Evolutionary conservation across 164 flowering plant species (phyloP).

Genomic region (Magnolia kwangsiensis): DNA sequence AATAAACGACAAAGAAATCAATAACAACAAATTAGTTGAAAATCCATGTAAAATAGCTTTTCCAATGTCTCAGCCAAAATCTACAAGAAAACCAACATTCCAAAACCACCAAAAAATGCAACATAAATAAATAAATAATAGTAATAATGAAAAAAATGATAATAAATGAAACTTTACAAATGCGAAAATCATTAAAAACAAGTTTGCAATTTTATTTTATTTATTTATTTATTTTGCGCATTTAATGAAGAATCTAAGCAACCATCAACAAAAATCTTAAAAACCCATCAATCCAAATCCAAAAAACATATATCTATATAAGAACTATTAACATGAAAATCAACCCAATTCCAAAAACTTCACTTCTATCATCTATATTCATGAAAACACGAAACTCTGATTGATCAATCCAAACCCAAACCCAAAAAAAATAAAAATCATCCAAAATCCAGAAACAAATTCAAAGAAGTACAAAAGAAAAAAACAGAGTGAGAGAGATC

Average conservation of each 20-base stretch:
- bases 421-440: neutral
- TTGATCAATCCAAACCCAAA: neutral
- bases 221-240: too few species aligned
- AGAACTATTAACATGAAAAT: neutral
- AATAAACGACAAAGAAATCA: too few species aligned
- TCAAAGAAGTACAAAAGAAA: neutral
- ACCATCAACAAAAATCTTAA: neutral
- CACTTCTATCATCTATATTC: neutral
- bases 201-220: too few species aligned
- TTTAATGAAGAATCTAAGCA: neutral
- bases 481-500: neutral
- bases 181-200: neutral
- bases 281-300: neutral
- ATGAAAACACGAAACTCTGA: neutral
- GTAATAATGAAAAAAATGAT: neutral
- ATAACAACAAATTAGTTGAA: neutral
- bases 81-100: neutral
- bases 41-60: neutral
- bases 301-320: neutral
- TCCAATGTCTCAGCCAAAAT: neutral
- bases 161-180: neutral
- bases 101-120: neutral
- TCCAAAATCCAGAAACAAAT: neutral
- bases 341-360: neutral
- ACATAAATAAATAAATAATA: neutral